Percentiles rank a stretch among this genome's conserved stretches.
These are phyloP conservation scores for Trypanosoma avium DNA, from an alignment of 208 protist species.

Conservation along the genomic window DNA sequence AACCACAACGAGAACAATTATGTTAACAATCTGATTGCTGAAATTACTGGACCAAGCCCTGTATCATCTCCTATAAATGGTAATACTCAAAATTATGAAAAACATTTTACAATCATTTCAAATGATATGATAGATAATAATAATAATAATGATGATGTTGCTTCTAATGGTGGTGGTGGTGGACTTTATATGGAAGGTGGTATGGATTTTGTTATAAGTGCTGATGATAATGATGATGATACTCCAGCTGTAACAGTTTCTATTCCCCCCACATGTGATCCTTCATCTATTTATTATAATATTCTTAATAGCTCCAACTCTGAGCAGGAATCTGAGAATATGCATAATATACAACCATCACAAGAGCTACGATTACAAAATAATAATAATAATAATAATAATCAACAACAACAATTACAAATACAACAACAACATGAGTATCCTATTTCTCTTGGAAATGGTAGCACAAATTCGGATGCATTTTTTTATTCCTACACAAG, in stretches of 20 bases:
- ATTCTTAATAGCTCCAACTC: too few relatives aligned
- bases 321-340: too few relatives aligned
- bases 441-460: not conserved
- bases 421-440: not conserved
- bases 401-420: not conserved
- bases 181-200: constrained; percentile 5
- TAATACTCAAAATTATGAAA: not conserved
- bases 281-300: too few relatives aligned
- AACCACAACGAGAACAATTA: not conserved
- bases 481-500: constrained; percentile 8
- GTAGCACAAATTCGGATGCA: constrained; percentile 8
- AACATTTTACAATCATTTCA: too few relatives aligned
- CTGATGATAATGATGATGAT: constrained; percentile 7
- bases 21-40: not conserved
- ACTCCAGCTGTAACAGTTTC: not conserved
- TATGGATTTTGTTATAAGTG: constrained; percentile 12
- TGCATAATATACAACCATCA: too few relatives aligned
- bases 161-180: not conserved
- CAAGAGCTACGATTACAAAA: too few relatives aligned
- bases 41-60: not conserved
- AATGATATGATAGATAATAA: too few relatives aligned
- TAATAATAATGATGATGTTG: not conserved
- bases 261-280: not conserved
- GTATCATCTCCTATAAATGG: not conserved
- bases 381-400: not conserved